phyloP scores from a whole-genome alignment of 202 grass and related monocot genomes.

The Brachypodium distachyon region DNA sequence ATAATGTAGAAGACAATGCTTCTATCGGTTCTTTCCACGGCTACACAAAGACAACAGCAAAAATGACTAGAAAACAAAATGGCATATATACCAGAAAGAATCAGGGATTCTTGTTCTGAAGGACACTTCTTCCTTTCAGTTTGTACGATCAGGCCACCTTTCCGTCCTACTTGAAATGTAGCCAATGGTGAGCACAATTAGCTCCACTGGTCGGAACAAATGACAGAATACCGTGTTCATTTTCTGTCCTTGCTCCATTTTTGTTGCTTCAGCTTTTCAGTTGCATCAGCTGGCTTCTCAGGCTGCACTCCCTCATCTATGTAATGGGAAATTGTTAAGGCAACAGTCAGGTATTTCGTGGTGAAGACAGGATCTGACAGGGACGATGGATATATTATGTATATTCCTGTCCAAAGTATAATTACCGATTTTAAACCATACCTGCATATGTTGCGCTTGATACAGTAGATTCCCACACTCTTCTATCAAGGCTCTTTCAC shows the following conservation, averaged over 20 bases:
- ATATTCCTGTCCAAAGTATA: not conserved
- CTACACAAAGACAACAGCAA: conserved; percentile 5
- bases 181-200: conserved; percentile 6
- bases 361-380: not conserved
- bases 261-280: conserved; percentile 23
- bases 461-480: conserved; percentile 76
- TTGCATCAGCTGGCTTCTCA: conserved; percentile 55
- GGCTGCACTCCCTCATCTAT: conserved; percentile 70
- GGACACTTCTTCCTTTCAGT: not conserved
- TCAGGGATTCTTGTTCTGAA: conserved; percentile 13
- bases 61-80: not conserved
- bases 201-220: not conserved
- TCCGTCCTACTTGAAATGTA: not conserved
- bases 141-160: not conserved
- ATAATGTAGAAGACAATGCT: conserved; percentile 4
- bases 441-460: conserved; percentile 63
- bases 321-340: not conserved
- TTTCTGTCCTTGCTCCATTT: not conserved
- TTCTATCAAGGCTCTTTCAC: conserved; percentile 48
- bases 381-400: not conserved
- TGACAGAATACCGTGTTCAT: not conserved
- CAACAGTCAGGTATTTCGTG: not conserved
- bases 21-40: not conserved
- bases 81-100: conserved; percentile 39
- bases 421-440: conserved; percentile 19